Conservation (phyloP, 768 basidiomycete genomes). For the Amanita thiersii region DNA sequence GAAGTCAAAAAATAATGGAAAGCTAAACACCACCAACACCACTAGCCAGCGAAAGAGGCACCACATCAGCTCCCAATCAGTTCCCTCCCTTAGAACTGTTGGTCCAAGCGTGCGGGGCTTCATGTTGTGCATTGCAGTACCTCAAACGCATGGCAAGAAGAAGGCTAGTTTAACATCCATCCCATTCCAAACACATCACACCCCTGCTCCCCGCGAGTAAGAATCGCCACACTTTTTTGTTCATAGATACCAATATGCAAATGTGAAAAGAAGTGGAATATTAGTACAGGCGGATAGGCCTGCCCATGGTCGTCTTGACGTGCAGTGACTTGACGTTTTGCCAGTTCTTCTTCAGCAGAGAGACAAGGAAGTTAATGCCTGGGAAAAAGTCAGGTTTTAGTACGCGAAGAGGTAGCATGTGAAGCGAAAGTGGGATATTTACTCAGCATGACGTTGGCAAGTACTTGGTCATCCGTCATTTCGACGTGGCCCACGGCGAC, state of each 20-base stretch:
- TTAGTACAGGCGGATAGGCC: slow-evolving; percentile 92
- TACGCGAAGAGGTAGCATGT: too few relatives aligned
- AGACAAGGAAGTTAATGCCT: slow-evolving; percentile 99
- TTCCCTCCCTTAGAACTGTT: slow-evolving; percentile 68
- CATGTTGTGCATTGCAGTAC: slow-evolving; percentile 78
- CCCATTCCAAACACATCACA: slow-evolving; percentile 5
- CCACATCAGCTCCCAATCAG: slow-evolving; percentile 87
- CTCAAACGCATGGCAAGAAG: too few relatives aligned
- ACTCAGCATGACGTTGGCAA: slow-evolving; percentile 97
- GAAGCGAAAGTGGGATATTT: slow-evolving; percentile 19
- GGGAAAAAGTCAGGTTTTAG: slow-evolving; percentile 9
- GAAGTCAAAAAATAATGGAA: too few relatives aligned
- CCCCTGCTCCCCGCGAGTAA: not conserved
- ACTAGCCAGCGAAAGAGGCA: too few relatives aligned
- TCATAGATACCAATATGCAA: too few relatives aligned
- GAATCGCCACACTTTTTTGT: too few relatives aligned
- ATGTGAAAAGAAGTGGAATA: too few relatives aligned
- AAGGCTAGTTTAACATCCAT: slow-evolving; percentile 13
- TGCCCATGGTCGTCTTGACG: slow-evolving; percentile 99
- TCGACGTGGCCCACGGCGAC: slow-evolving; percentile 97
- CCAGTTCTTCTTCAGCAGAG: slow-evolving; percentile 99
- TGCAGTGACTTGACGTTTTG: slow-evolving; percentile 99
- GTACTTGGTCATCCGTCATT: slow-evolving; percentile 96
- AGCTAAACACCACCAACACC: too few relatives aligned
- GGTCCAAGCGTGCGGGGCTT: slow-evolving; percentile 99